Percentiles rank a stretch among this genome's conserved stretches.
Evolutionary conservation across 768 basidiomycete species (phyloP).

Genomic region (Symmetrospora coprosmae): DNA sequence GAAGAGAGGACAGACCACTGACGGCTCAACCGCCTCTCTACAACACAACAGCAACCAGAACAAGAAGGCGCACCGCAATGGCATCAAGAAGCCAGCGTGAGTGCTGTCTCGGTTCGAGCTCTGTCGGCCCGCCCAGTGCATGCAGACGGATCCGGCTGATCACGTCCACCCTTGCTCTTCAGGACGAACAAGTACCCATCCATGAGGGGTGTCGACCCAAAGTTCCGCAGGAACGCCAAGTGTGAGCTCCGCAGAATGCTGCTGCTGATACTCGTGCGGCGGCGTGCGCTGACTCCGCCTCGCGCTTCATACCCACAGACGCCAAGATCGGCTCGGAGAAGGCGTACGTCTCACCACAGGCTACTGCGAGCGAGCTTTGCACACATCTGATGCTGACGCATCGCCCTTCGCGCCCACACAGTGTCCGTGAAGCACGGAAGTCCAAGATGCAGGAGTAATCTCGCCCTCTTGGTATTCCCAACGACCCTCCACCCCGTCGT

Average conservation of each 20-base stretch:
- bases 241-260: not conserved
- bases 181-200: conserved; percentile 58
- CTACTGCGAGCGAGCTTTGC: not conserved
- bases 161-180: not conserved
- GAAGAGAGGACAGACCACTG: not conserved
- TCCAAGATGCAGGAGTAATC: not conserved
- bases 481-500: no score
- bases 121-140: not conserved
- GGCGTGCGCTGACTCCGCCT: not conserved
- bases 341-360: not conserved
- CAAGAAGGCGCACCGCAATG: conserved; percentile 93
- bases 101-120: not conserved
- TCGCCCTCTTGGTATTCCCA: not conserved
- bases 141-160: not conserved
- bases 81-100: conserved; percentile 60
- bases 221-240: conserved; percentile 15
- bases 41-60: conserved; percentile 35
- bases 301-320: not conserved
- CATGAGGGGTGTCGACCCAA: conserved; percentile 53
- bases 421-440: not conserved
- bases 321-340: not conserved
- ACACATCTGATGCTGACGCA: not conserved
- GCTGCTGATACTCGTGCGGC: not conserved
- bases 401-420: not conserved
- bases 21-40: not conserved